Evolutionary conservation across 2,329 filamentous ascomycete species (phyloP).

Genomic region (Parafenestella ontariensis): DNA sequence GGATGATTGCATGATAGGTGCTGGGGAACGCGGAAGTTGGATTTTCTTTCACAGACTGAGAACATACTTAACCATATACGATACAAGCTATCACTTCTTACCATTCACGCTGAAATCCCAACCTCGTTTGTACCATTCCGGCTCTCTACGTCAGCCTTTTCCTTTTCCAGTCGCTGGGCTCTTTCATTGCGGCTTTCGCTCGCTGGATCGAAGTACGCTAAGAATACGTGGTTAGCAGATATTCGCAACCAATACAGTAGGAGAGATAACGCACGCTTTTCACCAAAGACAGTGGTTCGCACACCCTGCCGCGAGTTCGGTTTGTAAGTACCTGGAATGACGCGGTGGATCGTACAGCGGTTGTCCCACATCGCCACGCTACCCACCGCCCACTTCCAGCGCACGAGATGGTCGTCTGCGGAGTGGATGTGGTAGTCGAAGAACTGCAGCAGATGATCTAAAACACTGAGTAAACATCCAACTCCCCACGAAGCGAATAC

Average conservation of each 20-base stretch:
- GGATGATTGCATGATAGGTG: not conserved
- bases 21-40: not conserved
- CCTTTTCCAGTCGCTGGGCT: not conserved
- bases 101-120: not conserved
- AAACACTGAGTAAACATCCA: not conserved
- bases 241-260: not conserved
- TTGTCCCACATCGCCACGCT: constrained; percentile 20
- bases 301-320: not conserved
- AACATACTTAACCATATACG: not conserved
- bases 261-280: not conserved
- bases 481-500: not conserved
- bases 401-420: constrained; percentile 9
- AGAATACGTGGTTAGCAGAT: not conserved
- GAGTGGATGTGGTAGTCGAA: constrained; percentile 11
- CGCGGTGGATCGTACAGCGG: constrained; percentile 3
- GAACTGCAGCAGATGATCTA: constrained; percentile 5
- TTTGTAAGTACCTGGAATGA: constrained; percentile 8
- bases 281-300: not conserved
- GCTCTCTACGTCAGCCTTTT: not conserved
- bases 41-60: not conserved
- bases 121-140: not conserved
- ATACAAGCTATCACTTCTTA: not conserved
- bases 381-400: constrained; percentile 14
- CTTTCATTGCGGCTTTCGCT: not conserved
- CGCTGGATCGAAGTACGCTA: not conserved